Base-by-base conservation (phyloP, 768 basidiomycete genomes). In the Cystoderma amianthinum region DNA sequence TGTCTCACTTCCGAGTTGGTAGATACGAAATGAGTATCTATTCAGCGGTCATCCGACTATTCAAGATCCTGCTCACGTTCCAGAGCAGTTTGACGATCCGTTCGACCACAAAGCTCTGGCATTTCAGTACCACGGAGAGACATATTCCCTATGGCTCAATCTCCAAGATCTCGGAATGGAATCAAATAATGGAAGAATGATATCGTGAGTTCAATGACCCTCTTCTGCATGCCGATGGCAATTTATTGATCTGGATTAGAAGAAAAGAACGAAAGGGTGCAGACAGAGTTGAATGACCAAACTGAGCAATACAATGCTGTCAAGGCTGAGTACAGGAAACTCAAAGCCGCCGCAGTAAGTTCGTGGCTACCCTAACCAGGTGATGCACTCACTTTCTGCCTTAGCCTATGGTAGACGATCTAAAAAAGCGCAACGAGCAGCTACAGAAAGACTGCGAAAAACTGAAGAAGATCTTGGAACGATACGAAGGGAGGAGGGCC, bases 381-480 rank as follows among this genome's bases (percentile, higher is more conserved):
- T 4, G 36, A 22, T 15, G 39, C 35, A 4, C 43, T 15, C 38
- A 13, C 41, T 47, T 25, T 21, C 38, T 9, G 20, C 23, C 15
- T 15, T 42, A 82, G 82, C 71, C 82, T 7, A 81, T 81, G 12
- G 64, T 85, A 2, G 67, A 73, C 38, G 76, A 82, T 45, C 67
- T 86, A 16, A 68, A 78, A 52, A 73, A 76, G 28, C 72, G 76
- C 30, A 77, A 82, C 44, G 72, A 74, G 2, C 66, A 79, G 32
- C 69, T 91, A 35, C 75, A 75, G 46, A 72, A 71, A 17, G 92
- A 96, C 57, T 72, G 77, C 55, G 74, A 83, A 44, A 92, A 91
- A 57, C 83, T 89, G 47, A 78, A 81, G 50, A 79, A 80, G 45
- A 82, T 85, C 41, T 68, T 89, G 2, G 72, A 79, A 36, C 76